Conservation (phyloP, 73 alveolate species). For the Halteria grandinella region DNA sequence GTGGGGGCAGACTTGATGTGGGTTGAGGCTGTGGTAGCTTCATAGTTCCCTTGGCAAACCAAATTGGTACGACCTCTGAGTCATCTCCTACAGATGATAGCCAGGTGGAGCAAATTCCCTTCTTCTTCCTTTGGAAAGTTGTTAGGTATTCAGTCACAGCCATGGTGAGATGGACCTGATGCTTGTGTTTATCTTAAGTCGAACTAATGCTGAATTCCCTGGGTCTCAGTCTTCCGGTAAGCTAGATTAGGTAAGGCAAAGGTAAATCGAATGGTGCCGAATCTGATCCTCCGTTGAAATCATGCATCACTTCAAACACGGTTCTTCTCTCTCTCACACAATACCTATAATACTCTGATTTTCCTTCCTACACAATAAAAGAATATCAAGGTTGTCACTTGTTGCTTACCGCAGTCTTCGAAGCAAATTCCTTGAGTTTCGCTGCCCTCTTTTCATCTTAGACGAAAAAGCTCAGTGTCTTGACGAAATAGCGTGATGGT, state of each 20-base stretch:
- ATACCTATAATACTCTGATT: constrained; percentile 82
- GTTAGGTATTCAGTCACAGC: constrained; percentile 78
- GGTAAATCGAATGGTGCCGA: constrained; percentile 64
- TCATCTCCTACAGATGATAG: constrained; percentile 25
- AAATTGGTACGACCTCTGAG: constrained; percentile 36
- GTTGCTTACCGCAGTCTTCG: constrained; percentile 66
- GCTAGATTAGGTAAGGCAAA: constrained; percentile 69
- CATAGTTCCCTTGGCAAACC: constrained; percentile 74
- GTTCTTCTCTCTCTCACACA: constrained; percentile 82
- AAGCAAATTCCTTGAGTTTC: constrained; percentile 68
- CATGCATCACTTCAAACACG: constrained; percentile 74
- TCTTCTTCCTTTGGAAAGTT: constrained; percentile 63
- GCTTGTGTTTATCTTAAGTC: constrained; percentile 24
- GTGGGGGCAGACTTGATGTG: constrained; percentile 20
- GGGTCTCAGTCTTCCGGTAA: constrained; percentile 60
- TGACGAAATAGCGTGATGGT: constrained; percentile 78
- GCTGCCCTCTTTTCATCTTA: constrained; percentile 66
- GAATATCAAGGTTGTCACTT: too few species aligned
- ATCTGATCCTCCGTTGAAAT: constrained; percentile 63
- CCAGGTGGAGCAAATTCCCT: constrained; percentile 81
- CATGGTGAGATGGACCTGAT: constrained; percentile 64
- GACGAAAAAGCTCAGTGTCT: constrained; percentile 69
- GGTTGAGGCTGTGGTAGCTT: constrained; percentile 32
- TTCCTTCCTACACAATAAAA: constrained; percentile 63
- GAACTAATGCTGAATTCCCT: constrained; percentile 81